Base-by-base conservation (phyloP, 345 rosid species). In the Raphanus sativus region DNA sequence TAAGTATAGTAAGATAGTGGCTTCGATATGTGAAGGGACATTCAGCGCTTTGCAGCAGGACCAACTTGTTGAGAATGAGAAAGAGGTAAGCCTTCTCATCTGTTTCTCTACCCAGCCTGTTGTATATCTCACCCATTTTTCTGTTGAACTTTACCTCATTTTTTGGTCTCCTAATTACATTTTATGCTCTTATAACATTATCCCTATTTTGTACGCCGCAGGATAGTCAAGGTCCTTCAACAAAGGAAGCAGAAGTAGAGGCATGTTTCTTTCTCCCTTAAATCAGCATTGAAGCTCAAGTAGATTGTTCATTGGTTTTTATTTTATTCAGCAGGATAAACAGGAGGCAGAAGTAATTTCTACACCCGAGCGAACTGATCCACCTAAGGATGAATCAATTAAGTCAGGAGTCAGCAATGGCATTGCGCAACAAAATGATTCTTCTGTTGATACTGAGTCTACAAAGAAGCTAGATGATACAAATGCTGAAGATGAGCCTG, bases 331-430 rank as follows among this genome's bases (percentile, higher is more conserved):
- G 92, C 89, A 81, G 78, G 84, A 81, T 70, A 80, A 78, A 68
- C 81, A 84, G 74, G 75, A 29, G 68, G 81, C 80, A 71, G 72
- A 68, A 62, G 86, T 81, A 79, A 85, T 80, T 60, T 76, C 73
- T 69, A 72, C 86, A 70, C 76, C 85, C 63, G 85, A 83, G 82
- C 84, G 55, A 84, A 82, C 61, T 62, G 86, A 77, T 76, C 77
- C 77, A 69, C 79, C 82, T 60, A 81, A 76, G 85, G 87, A 76
- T 25, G 82, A 83, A 74, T 80, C 90, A 80, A 79, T 89, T 4
- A 87, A 84, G 82, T 80, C 87, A 72, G 87, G 83, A 68, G 77
- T 82, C 62, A 81, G 91, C 86, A 96, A 93, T 84, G 97, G 94
- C 21, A 67, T 75, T 10, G 48, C 85, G 15, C 85, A 76, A 42